A percentile compares a stretch with the other conserved stretches of the same genome.
These are phyloP conservation scores for Chrysanthemum lavandulifolium DNA, from an alignment of 129 eudicot species.

Conservation along the genomic window DNA sequence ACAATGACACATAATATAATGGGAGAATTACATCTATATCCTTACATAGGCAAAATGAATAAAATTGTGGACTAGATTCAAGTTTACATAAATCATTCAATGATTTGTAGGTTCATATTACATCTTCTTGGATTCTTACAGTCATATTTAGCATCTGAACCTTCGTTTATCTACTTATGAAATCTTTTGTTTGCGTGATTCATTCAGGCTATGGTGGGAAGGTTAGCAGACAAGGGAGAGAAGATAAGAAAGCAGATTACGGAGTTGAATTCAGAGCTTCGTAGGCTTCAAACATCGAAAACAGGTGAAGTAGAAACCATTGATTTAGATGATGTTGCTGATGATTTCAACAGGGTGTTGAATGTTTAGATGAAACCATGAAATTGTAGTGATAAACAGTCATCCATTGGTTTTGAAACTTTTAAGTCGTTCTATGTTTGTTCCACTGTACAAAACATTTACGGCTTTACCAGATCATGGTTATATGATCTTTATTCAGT, in stretches of 20 bases:
- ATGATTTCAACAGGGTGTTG: constrained; percentile 45
- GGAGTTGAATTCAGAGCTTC: constrained; percentile 55
- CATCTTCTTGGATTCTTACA: no score
- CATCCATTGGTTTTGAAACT: constrained; percentile 35
- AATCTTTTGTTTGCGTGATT: not conserved
- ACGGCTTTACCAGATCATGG: not conserved
- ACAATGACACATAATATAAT: no score
- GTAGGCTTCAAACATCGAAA: constrained; percentile 28
- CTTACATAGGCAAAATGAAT: no score
- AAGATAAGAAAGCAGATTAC: constrained; percentile 52
- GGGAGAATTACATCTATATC: no score
- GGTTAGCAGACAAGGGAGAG: constrained; percentile 67
- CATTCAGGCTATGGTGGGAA: constrained; percentile 48
- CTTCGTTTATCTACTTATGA: not conserved
- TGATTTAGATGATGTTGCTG: constrained; percentile 52
- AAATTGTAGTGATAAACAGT: no score
- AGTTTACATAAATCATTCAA: no score
- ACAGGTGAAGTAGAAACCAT: constrained; percentile 29
- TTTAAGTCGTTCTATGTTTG: constrained; percentile 16
- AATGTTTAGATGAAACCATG: constrained; percentile 29
- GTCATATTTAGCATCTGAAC: not conserved
- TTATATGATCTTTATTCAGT: constrained; percentile 1
- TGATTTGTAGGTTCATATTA: no score
- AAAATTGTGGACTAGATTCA: no score
- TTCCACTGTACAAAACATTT: constrained; percentile 17